These are phyloP conservation scores for Pseudocercospora crystallina DNA, from an alignment of 2,329 filamentous ascomycete species.

Conservation along the genomic window DNA sequence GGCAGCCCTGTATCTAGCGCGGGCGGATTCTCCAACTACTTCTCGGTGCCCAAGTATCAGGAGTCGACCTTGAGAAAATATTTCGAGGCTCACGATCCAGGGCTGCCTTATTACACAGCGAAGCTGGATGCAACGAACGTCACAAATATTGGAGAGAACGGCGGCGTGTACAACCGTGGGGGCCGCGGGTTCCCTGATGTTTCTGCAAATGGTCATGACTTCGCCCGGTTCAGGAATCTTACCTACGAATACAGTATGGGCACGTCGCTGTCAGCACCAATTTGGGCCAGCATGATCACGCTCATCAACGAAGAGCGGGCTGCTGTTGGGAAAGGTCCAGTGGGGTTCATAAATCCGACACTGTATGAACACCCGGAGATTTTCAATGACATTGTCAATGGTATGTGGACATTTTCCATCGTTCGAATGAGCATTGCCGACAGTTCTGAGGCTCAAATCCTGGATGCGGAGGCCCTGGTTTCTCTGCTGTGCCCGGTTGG, in stretches of 20 bases:
- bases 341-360: constrained; percentile 37
- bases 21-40: constrained; percentile 35
- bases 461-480: constrained; percentile 22
- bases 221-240: no score
- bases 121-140: constrained; percentile 20
- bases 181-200: constrained; percentile 39
- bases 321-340: constrained; percentile 24
- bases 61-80: constrained; percentile 37
- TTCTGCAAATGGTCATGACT: constrained; percentile 41
- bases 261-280: constrained; percentile 28
- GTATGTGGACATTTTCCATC: no score
- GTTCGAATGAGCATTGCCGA: background rate
- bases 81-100: constrained; percentile 28
- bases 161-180: constrained; percentile 33
- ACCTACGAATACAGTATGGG: constrained; percentile 19
- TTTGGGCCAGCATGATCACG: constrained; percentile 31
- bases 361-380: constrained; percentile 24
- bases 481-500: constrained; percentile 15
- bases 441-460: constrained; percentile 35
- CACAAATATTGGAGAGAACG: constrained; percentile 21
- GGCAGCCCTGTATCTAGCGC: background rate
- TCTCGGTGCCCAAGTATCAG: constrained; percentile 44
- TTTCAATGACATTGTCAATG: constrained; percentile 19
- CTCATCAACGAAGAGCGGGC: constrained; percentile 30
- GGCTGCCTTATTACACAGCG: constrained; percentile 24